Percentiles rank a stretch among this genome's conserved stretches.
Evolutionary conservation across 2,329 filamentous ascomycete genomes (phyloP).

Genomic region (Cladosporium velox): DNA sequence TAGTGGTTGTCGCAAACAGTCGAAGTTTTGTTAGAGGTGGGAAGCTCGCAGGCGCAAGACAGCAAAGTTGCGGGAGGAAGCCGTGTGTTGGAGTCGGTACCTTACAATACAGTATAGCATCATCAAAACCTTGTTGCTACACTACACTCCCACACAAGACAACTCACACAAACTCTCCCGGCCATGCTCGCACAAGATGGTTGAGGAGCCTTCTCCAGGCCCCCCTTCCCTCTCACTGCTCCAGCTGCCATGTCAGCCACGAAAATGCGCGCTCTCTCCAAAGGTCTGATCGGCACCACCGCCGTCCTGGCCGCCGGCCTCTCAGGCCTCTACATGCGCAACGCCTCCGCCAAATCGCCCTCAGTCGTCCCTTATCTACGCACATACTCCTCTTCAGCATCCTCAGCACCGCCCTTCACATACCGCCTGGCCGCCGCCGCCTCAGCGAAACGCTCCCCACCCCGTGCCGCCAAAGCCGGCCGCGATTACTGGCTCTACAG

Average conservation of each 20-base stretch:
- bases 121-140: neutral
- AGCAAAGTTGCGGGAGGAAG: slow-evolving; percentile 11
- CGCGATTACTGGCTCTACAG: slow-evolving; percentile 42
- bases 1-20: slow-evolving; percentile 5
- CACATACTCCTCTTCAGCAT: slow-evolving; percentile 9
- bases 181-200: slow-evolving; percentile 17
- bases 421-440: slow-evolving; percentile 42
- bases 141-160: neutral
- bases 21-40: slow-evolving; percentile 8
- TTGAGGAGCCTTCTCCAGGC: neutral
- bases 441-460: slow-evolving; percentile 37
- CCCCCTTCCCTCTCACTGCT: neutral
- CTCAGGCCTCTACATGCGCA: slow-evolving; percentile 20
- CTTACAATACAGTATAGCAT: neutral
- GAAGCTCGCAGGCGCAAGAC: neutral
- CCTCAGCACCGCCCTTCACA: slow-evolving; percentile 32
- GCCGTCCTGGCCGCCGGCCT: slow-evolving; percentile 21
- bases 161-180: neutral
- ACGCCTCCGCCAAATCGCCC: slow-evolving; percentile 11
- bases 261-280: slow-evolving; percentile 17
- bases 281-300: slow-evolving; percentile 20
- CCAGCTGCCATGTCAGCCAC: slow-evolving; percentile 12
- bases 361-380: slow-evolving; percentile 15
- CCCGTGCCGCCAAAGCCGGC: slow-evolving; percentile 53
- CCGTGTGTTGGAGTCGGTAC: neutral